Evolutionary conservation across 2,329 filamentous ascomycete genomes (phyloP).

Genomic region (Xylaria sp.): DNA sequence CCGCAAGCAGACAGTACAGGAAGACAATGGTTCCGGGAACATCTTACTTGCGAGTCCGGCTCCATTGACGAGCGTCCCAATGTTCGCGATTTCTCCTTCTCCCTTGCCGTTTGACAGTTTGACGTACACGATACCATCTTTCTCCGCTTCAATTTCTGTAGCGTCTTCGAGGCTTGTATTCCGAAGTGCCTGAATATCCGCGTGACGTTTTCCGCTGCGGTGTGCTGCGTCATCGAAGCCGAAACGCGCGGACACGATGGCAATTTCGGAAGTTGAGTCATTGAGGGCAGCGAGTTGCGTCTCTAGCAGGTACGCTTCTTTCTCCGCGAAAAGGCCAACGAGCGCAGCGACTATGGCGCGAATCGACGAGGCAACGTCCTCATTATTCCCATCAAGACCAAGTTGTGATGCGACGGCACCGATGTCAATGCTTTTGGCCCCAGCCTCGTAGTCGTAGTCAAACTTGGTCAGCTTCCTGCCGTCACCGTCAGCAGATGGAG

Average conservation of each 20-base stretch:
- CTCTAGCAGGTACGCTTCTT: conserved; percentile 73
- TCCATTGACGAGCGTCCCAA: conserved; percentile 89
- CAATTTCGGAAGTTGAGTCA: conserved; percentile 51
- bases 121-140: conserved; percentile 82
- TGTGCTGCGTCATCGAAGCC: conserved; percentile 78
- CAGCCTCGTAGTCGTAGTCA: conserved; percentile 68
- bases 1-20: not conserved
- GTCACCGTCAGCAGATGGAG: conserved; percentile 59
- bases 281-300: conserved; percentile 58
- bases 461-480: conserved; percentile 63
- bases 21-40: not conserved
- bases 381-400: conserved; percentile 60
- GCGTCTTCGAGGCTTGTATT: conserved; percentile 62
- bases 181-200: conserved; percentile 68
- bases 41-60: conserved; percentile 77
- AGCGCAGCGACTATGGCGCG: conserved; percentile 64
- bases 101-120: conserved; percentile 60
- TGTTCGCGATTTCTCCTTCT: conserved; percentile 54
- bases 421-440: conserved; percentile 53
- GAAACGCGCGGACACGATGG: conserved; percentile 66
- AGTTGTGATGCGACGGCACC: conserved; percentile 61
- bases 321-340: conserved; percentile 68
- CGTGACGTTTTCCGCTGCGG: conserved; percentile 69
- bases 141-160: conserved; percentile 71
- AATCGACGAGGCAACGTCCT: conserved; percentile 52